phyloP scores from a whole-genome alignment of 257 asterid species.

The Nicotiana knightiana region DNA sequence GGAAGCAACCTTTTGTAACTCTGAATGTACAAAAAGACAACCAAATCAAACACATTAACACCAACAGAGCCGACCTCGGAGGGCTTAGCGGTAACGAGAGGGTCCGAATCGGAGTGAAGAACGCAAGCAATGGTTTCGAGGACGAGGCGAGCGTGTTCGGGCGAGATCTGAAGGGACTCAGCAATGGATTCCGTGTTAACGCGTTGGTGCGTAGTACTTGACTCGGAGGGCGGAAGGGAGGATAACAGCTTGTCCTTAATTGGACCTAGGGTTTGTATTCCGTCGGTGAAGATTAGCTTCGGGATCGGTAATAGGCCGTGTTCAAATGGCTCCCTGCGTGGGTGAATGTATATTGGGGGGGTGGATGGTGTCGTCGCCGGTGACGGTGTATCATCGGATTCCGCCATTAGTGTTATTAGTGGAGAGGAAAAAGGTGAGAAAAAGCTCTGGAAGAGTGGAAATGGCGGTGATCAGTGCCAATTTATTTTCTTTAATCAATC shows the following conservation, averaged over 20 bases:
- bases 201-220: conserved; percentile 20
- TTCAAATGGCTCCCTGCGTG: conserved; percentile 88
- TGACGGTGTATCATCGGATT: conserved; percentile 10
- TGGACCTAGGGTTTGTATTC: conserved; percentile 53
- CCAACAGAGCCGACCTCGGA: conserved; percentile 51
- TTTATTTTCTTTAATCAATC: too few species aligned
- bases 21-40: conserved; percentile 66
- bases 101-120: conserved; percentile 53
- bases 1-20: conserved; percentile 83
- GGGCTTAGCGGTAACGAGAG: conserved; percentile 40
- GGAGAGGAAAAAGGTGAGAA: not conserved
- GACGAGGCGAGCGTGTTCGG: conserved; percentile 61
- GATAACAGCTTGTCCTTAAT: conserved; percentile 61
- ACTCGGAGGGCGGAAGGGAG: conserved; percentile 42
- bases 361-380: conserved; percentile 17
- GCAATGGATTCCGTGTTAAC: conserved; percentile 38
- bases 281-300: conserved; percentile 72
- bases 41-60: conserved; percentile 71
- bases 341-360: conserved; percentile 41
- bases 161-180: conserved; percentile 50
- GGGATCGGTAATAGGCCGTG: conserved; percentile 81
- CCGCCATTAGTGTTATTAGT: not conserved
- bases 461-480: not conserved
- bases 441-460: conserved; percentile 4
- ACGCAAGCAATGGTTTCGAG: conserved; percentile 60